These are phyloP conservation scores for Emmonsiellopsis sp. DNA, from an alignment of 2,329 filamentous ascomycete genomes.

Conservation along the genomic window DNA sequence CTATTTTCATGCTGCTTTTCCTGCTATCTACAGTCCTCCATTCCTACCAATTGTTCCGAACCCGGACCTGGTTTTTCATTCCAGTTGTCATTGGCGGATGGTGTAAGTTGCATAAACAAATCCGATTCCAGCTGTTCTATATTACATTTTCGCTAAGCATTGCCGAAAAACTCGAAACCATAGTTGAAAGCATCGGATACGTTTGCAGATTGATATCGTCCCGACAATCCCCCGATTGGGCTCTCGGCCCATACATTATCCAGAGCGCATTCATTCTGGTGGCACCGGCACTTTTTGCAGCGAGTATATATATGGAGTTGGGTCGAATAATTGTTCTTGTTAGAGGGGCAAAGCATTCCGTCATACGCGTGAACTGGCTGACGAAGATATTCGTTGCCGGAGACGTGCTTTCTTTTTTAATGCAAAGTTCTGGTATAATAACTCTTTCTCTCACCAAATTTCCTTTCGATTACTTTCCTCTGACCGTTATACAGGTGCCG, in stretches of 20 bases:
- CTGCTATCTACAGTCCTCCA: conserved; percentile 29
- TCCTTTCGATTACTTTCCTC: not conserved
- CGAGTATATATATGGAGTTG: conserved; percentile 39
- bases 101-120: not conserved
- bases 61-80: conserved; percentile 37
- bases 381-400: conserved; percentile 39
- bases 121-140: not conserved
- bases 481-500: not conserved
- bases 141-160: not conserved
- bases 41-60: conserved; percentile 29
- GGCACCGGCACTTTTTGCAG: conserved; percentile 39
- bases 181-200: conserved; percentile 43
- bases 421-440: conserved; percentile 22
- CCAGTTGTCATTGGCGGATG: conserved; percentile 3
- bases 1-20: conserved; percentile 36
- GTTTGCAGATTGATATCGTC: conserved; percentile 35
- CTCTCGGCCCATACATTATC: conserved; percentile 32
- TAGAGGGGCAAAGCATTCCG: conserved; percentile 30
- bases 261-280: conserved; percentile 36
- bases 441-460: not conserved
- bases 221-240: conserved; percentile 31
- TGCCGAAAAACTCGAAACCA: not conserved
- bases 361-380: conserved; percentile 35
- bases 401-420: conserved; percentile 38
- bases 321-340: conserved; percentile 33